Percentiles rank a stretch among this genome's conserved stretches.
These are phyloP conservation scores for Lactifluus hygrophoroides DNA, from an alignment of 768 basidiomycete genomes.

Conservation along the genomic window DNA sequence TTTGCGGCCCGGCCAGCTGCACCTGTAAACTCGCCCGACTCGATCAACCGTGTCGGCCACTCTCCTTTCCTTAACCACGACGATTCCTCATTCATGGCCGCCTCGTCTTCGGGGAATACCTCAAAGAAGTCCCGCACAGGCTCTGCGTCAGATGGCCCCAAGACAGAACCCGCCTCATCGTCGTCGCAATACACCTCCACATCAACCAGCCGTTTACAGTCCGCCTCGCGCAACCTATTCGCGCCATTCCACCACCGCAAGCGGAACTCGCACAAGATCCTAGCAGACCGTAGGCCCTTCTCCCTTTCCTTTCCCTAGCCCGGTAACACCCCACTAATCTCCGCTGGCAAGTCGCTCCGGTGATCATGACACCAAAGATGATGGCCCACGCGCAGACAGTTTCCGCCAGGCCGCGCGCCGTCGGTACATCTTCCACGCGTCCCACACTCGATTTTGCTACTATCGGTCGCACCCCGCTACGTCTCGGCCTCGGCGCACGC, in stretches of 20 bases:
- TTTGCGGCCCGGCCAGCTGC: neutral
- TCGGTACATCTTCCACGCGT: conserved; percentile 28
- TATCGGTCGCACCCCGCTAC: conserved; percentile 69
- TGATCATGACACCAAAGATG: conserved; percentile 85
- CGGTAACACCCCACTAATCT: neutral
- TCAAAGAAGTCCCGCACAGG: conserved; percentile 30
- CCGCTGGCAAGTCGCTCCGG: conserved; percentile 58
- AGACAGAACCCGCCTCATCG: neutral
- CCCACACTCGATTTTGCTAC: conserved; percentile 62
- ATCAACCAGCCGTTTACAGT: conserved; percentile 38
- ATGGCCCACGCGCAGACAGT: conserved; percentile 63
- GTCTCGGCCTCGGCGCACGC: conserved; percentile 53
- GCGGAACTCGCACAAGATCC: conserved; percentile 59
- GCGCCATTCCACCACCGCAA: conserved; percentile 58
- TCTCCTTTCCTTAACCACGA: neutral
- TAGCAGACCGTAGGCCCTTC: conserved; percentile 58
- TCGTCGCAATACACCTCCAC: conserved; percentile 20
- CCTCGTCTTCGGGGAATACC: conserved; percentile 21
- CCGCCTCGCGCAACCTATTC: conserved; percentile 62
- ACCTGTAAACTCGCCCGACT: neutral
- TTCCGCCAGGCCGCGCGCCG: conserved; percentile 39
- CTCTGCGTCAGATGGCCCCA: conserved; percentile 32
- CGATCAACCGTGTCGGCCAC: neutral
- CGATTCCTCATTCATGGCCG: conserved; percentile 20
- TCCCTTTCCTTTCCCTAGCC: conserved; percentile 2